These are phyloP conservation scores for Oryza longistaminata DNA, from an alignment of 176 grass and related monocot species.

Conservation along the genomic window DNA sequence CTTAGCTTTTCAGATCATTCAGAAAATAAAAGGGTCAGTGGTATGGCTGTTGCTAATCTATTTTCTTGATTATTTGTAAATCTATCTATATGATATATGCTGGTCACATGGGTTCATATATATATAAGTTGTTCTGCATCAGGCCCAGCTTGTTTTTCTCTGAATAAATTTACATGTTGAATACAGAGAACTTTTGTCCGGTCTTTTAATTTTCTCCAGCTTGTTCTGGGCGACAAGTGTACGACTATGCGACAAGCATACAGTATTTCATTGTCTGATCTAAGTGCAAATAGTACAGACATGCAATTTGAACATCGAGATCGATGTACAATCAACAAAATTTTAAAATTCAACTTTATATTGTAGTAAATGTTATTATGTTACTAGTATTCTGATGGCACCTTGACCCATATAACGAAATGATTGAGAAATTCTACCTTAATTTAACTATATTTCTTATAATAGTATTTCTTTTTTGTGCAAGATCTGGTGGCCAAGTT, in stretches of 20 bases:
- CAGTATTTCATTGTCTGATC: neutral
- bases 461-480: neutral
- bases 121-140: neutral
- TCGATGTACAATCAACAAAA: neutral
- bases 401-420: neutral
- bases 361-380: neutral
- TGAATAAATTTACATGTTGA: neutral
- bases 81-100: neutral
- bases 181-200: neutral
- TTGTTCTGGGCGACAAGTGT: slow-evolving; percentile 9
- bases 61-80: neutral
- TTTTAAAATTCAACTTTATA: neutral
- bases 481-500: neutral
- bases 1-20: slow-evolving; percentile 28
- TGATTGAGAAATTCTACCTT: neutral
- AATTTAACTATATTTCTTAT: neutral
- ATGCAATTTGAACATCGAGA: neutral
- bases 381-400: neutral
- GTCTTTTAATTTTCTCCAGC: neutral
- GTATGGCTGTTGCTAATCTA: neutral
- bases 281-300: neutral
- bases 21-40: neutral
- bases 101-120: neutral
- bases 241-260: neutral
- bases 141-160: neutral